phyloP scores from a whole-genome alignment of 352 stramenopile genomes.

The Pythium guiyangense region DNA sequence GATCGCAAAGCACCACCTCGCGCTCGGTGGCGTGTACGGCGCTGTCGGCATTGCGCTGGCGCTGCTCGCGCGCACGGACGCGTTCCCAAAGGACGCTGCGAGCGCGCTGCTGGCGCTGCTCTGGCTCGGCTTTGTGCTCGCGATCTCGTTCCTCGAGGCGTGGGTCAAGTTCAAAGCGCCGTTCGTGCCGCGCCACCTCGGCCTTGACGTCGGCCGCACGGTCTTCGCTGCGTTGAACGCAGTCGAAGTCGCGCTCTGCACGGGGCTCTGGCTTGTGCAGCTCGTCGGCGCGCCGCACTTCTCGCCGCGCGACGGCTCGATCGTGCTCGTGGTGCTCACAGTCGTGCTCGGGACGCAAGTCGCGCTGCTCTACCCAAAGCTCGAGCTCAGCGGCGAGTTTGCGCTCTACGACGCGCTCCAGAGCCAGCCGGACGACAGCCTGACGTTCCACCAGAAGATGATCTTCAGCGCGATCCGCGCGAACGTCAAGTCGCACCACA shows the following conservation, averaged over 20 bases:
- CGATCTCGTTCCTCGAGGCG: constrained; percentile 64
- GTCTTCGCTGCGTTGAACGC: constrained; percentile 67
- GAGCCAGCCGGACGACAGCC: constrained; percentile 35
- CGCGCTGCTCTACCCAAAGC: constrained; percentile 42
- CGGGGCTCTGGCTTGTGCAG: constrained; percentile 48
- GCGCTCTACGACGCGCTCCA: constrained; percentile 54
- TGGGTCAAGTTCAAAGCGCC: constrained; percentile 74
- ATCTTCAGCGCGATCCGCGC: constrained; percentile 47
- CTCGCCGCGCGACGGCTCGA: constrained; percentile 22
- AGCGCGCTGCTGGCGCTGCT: constrained; percentile 47
- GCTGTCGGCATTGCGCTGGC: constrained; percentile 27
- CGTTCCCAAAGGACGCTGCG: constrained; percentile 28
- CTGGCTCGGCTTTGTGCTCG: constrained; percentile 77
- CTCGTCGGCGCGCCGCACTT: constrained; percentile 16
- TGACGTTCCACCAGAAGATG: constrained; percentile 64
- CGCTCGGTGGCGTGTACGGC: constrained; percentile 32
- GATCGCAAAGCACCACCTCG: constrained; percentile 16
- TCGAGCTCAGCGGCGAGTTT: constrained; percentile 48
- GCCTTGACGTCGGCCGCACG: constrained; percentile 54
- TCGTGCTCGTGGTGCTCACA: constrained; percentile 29
- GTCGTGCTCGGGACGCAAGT: constrained; percentile 34
- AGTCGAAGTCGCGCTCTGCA: constrained; percentile 47
- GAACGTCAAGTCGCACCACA: constrained; percentile 35
- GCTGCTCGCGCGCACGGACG: constrained; percentile 21
- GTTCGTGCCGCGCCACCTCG: constrained; percentile 54